Percentiles rank a stretch among this genome's conserved stretches.
These are phyloP conservation scores for Populus tomentosa DNA, from an alignment of 441 rosid genomes.

Conservation along the genomic window DNA sequence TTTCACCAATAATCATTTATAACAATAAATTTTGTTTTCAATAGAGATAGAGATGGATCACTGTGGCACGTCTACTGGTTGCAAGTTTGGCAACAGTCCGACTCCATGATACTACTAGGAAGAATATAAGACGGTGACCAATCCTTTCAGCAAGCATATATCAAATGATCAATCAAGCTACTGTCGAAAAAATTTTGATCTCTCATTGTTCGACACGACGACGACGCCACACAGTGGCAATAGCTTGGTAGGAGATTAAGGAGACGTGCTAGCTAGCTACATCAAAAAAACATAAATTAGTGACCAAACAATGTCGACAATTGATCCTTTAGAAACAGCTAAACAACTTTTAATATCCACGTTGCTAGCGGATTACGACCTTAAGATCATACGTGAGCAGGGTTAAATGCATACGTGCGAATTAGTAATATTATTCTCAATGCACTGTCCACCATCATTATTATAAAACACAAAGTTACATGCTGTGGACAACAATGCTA, in stretches of 20 bases:
- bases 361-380: slow-evolving; percentile 38
- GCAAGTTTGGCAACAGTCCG: slow-evolving; percentile 23
- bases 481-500: slow-evolving; percentile 7
- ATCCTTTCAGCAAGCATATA: slow-evolving; percentile 12
- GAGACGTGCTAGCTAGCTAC: neutral
- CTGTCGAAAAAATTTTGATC: neutral
- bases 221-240: neutral
- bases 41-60: slow-evolving; percentile 29
- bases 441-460: slow-evolving; percentile 32
- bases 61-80: slow-evolving; percentile 35
- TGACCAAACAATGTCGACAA: neutral
- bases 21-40: neutral
- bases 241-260: neutral
- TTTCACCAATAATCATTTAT: neutral
- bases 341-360: slow-evolving; percentile 26
- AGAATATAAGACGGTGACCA: slow-evolving; percentile 21
- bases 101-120: slow-evolving; percentile 25
- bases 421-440: slow-evolving; percentile 11
- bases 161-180: slow-evolving; percentile 5
- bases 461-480: neutral
- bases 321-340: slow-evolving; percentile 9
- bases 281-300: neutral
- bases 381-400: slow-evolving; percentile 19
- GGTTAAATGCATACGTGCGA: slow-evolving; percentile 33
- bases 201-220: neutral